These are phyloP conservation scores for Rhytidhysteron rufulum DNA, from an alignment of 2,329 filamentous ascomycete species.

Conservation along the genomic window DNA sequence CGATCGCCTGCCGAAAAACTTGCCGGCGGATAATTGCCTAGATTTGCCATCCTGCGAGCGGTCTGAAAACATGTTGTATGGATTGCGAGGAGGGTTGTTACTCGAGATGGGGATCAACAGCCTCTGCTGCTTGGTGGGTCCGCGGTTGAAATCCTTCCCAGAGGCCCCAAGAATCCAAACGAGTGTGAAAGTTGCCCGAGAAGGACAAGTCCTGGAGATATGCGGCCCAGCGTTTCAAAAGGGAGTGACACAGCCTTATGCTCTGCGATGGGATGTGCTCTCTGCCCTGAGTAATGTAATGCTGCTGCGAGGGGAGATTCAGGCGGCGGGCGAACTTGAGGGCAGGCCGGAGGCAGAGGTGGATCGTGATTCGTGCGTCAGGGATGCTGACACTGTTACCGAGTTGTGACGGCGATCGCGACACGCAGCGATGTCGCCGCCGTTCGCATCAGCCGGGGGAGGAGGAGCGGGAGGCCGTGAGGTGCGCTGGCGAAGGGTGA, in stretches of 20 bases:
- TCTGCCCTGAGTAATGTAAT: slow-evolving; percentile 3
- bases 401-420: background rate
- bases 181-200: background rate
- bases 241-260: slow-evolving; percentile 10
- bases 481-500: too few species aligned
- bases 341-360: background rate
- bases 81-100: background rate
- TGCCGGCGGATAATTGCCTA: slow-evolving; percentile 75
- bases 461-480: too few species aligned
- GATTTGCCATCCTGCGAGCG: slow-evolving; percentile 70
- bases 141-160: background rate
- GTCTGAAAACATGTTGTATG: slow-evolving; percentile 46
- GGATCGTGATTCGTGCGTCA: background rate
- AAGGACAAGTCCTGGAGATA: background rate
- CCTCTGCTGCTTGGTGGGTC: background rate
- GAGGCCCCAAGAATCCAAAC: background rate
- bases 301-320: slow-evolving; percentile 3
- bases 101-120: background rate
- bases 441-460: slow-evolving; percentile 1
- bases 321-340: slow-evolving; percentile 5
- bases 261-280: too few species aligned
- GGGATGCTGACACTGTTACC: background rate
- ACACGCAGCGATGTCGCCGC: background rate
- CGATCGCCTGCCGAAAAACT: slow-evolving; percentile 78
- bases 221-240: slow-evolving; percentile 7